A percentile compares a stretch with the other conserved stretches of the same genome.
These are phyloP conservation scores for Mycena alexandri DNA, from an alignment of 768 basidiomycete species.

Conservation along the genomic window DNA sequence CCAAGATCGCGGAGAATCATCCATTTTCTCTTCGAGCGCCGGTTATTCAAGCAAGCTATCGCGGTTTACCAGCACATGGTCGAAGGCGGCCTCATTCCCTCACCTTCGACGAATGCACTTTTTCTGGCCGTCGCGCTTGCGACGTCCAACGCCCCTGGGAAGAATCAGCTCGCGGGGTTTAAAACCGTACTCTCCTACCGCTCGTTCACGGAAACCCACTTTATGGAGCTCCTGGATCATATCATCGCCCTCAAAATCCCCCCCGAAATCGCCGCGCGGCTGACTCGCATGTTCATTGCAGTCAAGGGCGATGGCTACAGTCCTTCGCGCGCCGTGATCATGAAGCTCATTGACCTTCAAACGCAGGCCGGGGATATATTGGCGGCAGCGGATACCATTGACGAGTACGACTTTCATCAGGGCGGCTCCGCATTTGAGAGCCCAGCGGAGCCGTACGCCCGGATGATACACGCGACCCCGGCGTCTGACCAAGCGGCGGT, in stretches of 20 bases:
- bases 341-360: constrained; percentile 53
- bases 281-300: constrained; percentile 42
- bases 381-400: constrained; percentile 45
- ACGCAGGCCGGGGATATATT: constrained; percentile 48
- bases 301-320: constrained; percentile 38
- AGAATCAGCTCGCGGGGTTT: constrained; percentile 36
- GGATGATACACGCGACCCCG: constrained; percentile 50
- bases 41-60: constrained; percentile 53
- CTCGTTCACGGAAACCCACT: constrained; percentile 45
- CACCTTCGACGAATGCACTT: constrained; percentile 53
- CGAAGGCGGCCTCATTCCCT: constrained; percentile 53
- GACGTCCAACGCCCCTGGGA: constrained; percentile 37
- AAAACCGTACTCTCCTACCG: constrained; percentile 41
- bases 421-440: constrained; percentile 19
- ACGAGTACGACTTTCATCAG: constrained; percentile 38
- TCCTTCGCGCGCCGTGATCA: constrained; percentile 50
- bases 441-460: constrained; percentile 50
- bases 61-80: constrained; percentile 58
- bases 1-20: constrained; percentile 51
- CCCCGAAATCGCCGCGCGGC: constrained; percentile 29
- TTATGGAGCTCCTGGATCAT: constrained; percentile 44
- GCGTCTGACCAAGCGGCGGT: constrained; percentile 47
- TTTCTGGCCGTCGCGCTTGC: constrained; percentile 53
- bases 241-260: constrained; percentile 37
- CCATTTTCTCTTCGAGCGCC: constrained; percentile 54